These are phyloP conservation scores for Hericium coralloides DNA, from an alignment of 768 basidiomycete genomes.

Conservation along the genomic window DNA sequence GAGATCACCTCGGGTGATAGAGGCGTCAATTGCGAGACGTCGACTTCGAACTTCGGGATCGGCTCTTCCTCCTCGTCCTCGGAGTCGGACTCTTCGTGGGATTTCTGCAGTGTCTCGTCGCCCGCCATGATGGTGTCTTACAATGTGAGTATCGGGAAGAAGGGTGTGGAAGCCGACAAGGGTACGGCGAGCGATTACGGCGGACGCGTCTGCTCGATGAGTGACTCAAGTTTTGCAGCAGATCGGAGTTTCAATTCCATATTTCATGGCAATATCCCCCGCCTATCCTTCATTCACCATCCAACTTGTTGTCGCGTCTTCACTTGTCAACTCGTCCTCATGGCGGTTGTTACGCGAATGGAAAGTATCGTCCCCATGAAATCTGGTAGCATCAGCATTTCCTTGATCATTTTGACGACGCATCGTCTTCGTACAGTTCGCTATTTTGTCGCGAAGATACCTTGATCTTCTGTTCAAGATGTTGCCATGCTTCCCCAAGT, in stretches of 20 bases:
- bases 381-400: too few relatives aligned
- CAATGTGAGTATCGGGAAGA: not conserved
- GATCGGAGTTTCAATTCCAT: not conserved
- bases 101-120: slow-evolving; percentile 60
- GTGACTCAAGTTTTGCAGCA: not conserved
- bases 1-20: slow-evolving; percentile 86
- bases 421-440: too few relatives aligned
- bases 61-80: slow-evolving; percentile 52
- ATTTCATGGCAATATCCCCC: not conserved
- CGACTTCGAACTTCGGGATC: slow-evolving; percentile 65
- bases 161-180: not conserved
- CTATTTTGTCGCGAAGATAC: too few relatives aligned
- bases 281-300: too few relatives aligned
- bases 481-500: too few relatives aligned
- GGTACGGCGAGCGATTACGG: not conserved
- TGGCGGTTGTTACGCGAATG: too few relatives aligned
- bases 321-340: too few relatives aligned
- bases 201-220: not conserved
- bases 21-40: slow-evolving; percentile 75
- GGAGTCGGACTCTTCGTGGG: slow-evolving; percentile 59
- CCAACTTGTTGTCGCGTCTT: too few relatives aligned
- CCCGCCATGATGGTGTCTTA: slow-evolving; percentile 40
- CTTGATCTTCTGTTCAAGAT: too few relatives aligned
- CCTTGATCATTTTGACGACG: too few relatives aligned
- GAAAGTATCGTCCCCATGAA: too few relatives aligned